Evolutionary conservation across 768 basidiomycete genomes (phyloP).

Genomic region (Sarcomyxa edulis): DNA sequence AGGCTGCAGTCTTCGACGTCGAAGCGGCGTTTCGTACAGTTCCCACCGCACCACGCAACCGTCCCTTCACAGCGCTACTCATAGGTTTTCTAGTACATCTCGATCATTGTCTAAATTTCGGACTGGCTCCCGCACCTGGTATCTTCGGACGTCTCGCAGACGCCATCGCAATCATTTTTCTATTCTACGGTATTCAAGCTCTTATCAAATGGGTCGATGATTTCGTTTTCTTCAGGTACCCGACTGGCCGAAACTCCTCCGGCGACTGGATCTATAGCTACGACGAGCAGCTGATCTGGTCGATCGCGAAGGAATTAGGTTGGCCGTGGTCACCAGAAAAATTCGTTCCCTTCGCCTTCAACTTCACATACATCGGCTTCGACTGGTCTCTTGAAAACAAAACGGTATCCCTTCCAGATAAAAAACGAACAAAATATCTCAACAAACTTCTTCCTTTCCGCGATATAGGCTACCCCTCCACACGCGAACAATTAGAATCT

Average conservation of each 20-base stretch:
- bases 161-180: conserved; percentile 11
- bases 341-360: conserved; percentile 10
- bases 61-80: background rate
- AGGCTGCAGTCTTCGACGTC: too few relatives aligned
- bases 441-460: background rate
- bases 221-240: conserved; percentile 3
- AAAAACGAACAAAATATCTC: background rate
- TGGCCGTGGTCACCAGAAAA: conserved; percentile 8
- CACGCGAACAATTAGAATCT: conserved; percentile 5
- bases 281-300: background rate
- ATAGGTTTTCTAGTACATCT: conserved; percentile 10
- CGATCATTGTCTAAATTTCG: conserved; percentile 15
- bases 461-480: background rate
- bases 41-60: background rate
- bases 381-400: conserved; percentile 20
- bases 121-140: conserved; percentile 8
- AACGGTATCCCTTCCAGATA: conserved; percentile 15
- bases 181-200: conserved; percentile 2
- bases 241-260: too few relatives aligned
- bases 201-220: conserved; percentile 17
- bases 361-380: conserved; percentile 21
- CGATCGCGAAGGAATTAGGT: background rate
- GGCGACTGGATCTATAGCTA: background rate
- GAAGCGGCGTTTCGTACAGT: background rate
- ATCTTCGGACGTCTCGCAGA: conserved; percentile 13